Conservation (phyloP, 108 stramenopile species). For the Cyclotella choctawhatcheeana region DNA sequence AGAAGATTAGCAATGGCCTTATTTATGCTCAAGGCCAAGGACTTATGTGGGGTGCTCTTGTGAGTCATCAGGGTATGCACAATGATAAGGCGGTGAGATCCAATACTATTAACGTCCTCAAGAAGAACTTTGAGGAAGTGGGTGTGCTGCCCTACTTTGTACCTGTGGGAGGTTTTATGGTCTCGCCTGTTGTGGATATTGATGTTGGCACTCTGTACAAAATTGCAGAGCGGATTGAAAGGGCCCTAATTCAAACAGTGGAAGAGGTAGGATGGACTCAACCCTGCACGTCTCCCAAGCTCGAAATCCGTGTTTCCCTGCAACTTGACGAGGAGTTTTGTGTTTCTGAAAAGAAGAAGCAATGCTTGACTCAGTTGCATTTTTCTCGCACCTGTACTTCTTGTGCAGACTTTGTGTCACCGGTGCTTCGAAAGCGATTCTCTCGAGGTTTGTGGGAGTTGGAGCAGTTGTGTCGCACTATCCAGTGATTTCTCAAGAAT, state of each 20-base stretch:
- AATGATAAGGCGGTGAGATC: constrained; percentile 12
- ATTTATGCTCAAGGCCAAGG: constrained; percentile 60
- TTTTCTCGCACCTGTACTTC: constrained; percentile 42
- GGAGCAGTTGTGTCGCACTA: neutral
- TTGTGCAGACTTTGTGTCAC: constrained; percentile 36
- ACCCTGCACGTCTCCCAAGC: neutral
- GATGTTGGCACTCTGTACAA: constrained; percentile 52
- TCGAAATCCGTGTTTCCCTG: constrained; percentile 3
- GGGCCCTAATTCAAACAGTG: constrained; percentile 45
- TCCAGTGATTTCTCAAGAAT: too few species aligned
- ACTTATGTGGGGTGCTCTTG: constrained; percentile 64
- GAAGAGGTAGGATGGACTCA: constrained; percentile 46
- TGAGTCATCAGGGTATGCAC: constrained; percentile 44
- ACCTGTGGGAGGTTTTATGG: constrained; percentile 67
- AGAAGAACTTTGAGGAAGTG: constrained; percentile 41
- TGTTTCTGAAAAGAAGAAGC: constrained; percentile 17
- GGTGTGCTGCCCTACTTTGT: constrained; percentile 65
- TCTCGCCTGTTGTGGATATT: constrained; percentile 55
- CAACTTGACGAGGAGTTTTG: constrained; percentile 19
- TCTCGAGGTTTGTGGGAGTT: constrained; percentile 8
- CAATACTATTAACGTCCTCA: constrained; percentile 26
- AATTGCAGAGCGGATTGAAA: constrained; percentile 48
- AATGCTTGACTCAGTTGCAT: constrained; percentile 33
- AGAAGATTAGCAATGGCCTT: constrained; percentile 41
- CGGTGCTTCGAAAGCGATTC: constrained; percentile 2